Percentiles rank a stretch among this genome's conserved stretches.
Conservation (phyloP, 75 land plant species). For the Gnetum montanum region DNA sequence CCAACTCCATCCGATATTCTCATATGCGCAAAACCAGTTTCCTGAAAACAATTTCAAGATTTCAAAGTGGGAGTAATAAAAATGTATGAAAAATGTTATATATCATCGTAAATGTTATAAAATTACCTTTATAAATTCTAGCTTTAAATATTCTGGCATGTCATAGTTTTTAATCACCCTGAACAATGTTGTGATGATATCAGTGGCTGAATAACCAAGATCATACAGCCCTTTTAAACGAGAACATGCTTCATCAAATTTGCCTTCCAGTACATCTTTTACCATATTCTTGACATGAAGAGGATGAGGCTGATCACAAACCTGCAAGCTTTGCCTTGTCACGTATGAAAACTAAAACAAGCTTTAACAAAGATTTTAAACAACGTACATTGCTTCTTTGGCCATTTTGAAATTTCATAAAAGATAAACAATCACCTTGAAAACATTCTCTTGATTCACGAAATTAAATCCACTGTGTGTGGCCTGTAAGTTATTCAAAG, state of each 20-base stretch:
- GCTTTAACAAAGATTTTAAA: too few relatives aligned
- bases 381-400: too few relatives aligned
- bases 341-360: too few relatives aligned
- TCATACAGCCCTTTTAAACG: slow-evolving; percentile 90
- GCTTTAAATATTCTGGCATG: slow-evolving; percentile 89
- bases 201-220: slow-evolving; percentile 98
- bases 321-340: too few relatives aligned
- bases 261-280: slow-evolving; percentile 65
- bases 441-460: slow-evolving; percentile 97
- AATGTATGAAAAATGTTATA: background rate
- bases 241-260: slow-evolving; percentile 92
- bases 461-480: slow-evolving; percentile 92
- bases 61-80: background rate
- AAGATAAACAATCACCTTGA: slow-evolving; percentile 65
- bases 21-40: slow-evolving; percentile 99
- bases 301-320: slow-evolving; percentile 99
- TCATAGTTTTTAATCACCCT: slow-evolving; percentile 92
- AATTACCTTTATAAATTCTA: slow-evolving; percentile 92
- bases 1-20: slow-evolving; percentile 99
- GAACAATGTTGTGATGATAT: slow-evolving; percentile 94
- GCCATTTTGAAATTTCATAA: too few relatives aligned
- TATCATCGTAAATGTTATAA: too few relatives aligned
- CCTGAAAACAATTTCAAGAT: slow-evolving; percentile 53
- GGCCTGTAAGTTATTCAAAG: slow-evolving; percentile 95
- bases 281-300: slow-evolving; percentile 82